Percentiles rank a stretch among this genome's conserved stretches.
phyloP scores from a whole-genome alignment of 495 filamentous ascomycete species.

The Lepidopterella palustris region DNA sequence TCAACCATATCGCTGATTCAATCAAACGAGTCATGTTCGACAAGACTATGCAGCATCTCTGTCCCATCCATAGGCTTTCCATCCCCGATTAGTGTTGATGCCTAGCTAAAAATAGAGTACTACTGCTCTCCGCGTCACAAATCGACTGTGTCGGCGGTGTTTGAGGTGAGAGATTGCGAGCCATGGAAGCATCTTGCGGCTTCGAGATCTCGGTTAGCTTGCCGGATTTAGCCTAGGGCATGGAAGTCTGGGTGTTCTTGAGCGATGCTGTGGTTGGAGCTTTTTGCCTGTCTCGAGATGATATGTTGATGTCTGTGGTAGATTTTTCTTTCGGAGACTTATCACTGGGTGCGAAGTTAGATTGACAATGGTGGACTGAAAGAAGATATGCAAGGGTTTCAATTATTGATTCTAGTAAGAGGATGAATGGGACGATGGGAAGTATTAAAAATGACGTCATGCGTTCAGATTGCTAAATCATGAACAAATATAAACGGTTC shows the following conservation, averaged over 20 bases:
- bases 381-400: too few species aligned
- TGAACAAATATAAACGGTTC: too few species aligned
- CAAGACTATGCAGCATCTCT: constrained; percentile 14
- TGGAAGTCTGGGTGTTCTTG: neutral
- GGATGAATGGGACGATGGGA: too few species aligned
- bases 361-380: too few species aligned
- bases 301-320: neutral
- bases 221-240: neutral
- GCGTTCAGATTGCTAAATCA: too few species aligned
- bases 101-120: constrained; percentile 12
- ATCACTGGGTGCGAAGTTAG: neutral
- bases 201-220: neutral
- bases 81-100: constrained; percentile 13
- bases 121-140: constrained; percentile 8
- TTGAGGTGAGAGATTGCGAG: too few species aligned
- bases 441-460: too few species aligned
- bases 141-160: neutral
- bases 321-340: neutral
- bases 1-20: constrained; percentile 1
- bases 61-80: constrained; percentile 9
- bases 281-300: neutral
- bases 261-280: neutral
- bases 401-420: too few species aligned
- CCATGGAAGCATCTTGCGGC: too few species aligned
- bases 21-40: constrained; percentile 10